A percentile compares a stretch with the other conserved stretches of the same genome.
Evolutionary conservation across 805 yeast genomes (phyloP).

Genomic region (Kodamaea laetipori): DNA sequence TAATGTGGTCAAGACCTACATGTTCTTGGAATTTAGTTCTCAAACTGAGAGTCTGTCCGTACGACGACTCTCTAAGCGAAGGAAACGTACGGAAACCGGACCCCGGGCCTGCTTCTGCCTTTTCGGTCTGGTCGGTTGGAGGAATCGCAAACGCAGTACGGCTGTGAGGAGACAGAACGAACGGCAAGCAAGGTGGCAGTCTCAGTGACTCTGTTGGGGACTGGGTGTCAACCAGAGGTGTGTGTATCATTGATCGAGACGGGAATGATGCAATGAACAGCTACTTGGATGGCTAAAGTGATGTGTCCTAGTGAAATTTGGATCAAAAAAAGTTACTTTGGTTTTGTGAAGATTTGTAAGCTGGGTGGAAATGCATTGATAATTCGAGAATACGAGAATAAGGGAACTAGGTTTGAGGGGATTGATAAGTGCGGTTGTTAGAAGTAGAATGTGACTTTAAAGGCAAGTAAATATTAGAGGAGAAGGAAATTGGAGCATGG

Average conservation of each 20-base stretch:
- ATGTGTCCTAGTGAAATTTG: constrained; percentile 1
- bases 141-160: constrained; percentile 8
- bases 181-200: constrained; percentile 13
- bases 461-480: no score
- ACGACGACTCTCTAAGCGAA: constrained; percentile 31
- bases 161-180: constrained; percentile 10
- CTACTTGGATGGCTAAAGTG: no score
- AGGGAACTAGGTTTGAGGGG: not conserved
- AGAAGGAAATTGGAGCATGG: no score
- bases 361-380: not conserved
- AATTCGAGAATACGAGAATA: not conserved
- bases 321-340: constrained; percentile 4
- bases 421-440: no score
- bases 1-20: constrained; percentile 14
- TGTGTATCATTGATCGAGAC: not conserved
- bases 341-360: no score
- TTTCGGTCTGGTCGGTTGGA: constrained; percentile 1
- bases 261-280: not conserved
- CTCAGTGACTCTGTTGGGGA: constrained; percentile 4
- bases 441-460: no score
- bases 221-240: not conserved
- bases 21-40: constrained; percentile 26
- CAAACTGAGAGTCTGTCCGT: constrained; percentile 31
- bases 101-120: constrained; percentile 9
- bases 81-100: constrained; percentile 18